A percentile compares a stretch with the other conserved stretches of the same genome.
These are phyloP conservation scores for Wickerhamiella musiphila DNA, from an alignment of 805 yeast species.

Conservation along the genomic window DNA sequence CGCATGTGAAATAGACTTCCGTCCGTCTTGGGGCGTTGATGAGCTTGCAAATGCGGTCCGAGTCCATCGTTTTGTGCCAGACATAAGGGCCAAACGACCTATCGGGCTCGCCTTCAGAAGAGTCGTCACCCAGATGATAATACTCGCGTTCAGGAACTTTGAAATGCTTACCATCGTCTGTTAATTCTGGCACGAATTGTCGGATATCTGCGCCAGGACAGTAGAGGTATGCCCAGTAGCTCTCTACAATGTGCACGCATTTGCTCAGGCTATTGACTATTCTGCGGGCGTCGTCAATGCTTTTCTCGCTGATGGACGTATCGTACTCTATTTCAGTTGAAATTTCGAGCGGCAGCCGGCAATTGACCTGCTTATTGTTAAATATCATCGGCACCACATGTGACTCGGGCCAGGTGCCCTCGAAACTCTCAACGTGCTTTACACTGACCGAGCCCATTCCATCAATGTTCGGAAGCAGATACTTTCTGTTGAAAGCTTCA, in stretches of 20 bases:
- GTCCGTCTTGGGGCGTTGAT: constrained; percentile 35
- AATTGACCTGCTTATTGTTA: neutral
- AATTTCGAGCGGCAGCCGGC: constrained; percentile 3
- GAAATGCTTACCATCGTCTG: neutral
- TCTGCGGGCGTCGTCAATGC: constrained; percentile 33
- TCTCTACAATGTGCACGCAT: constrained; percentile 20
- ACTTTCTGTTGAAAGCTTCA: too few relatives aligned
- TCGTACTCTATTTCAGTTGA: neutral
- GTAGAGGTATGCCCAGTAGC: constrained; percentile 39
- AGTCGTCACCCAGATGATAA: neutral
- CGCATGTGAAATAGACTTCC: constrained; percentile 43
- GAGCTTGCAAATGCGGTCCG: constrained; percentile 45
- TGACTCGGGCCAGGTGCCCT: neutral
- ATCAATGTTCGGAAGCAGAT: too few relatives aligned
- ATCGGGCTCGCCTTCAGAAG: constrained; percentile 4
- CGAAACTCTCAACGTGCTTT: too few relatives aligned
- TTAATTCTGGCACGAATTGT: constrained; percentile 27
- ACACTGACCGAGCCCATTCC: too few relatives aligned
- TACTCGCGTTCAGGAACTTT: neutral
- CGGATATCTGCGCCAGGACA: constrained; percentile 32
- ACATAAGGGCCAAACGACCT: constrained; percentile 5
- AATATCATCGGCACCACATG: neutral
- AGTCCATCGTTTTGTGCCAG: constrained; percentile 12
- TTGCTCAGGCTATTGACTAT: constrained; percentile 14
- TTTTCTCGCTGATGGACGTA: constrained; percentile 14